phyloP scores from a whole-genome alignment of 495 filamentous ascomycete species.

The Evernia prunastri region DNA sequence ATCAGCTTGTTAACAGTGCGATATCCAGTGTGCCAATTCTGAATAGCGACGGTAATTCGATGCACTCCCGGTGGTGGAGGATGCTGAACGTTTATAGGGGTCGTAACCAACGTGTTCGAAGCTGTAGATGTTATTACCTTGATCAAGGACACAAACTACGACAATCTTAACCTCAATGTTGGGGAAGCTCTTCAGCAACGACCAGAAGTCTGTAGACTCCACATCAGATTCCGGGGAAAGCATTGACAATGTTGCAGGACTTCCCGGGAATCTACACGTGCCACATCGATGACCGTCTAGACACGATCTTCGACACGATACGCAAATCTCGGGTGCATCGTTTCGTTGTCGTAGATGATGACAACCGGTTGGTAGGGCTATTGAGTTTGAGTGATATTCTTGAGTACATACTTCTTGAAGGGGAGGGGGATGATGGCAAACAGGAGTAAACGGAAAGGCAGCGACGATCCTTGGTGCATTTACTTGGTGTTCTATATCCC shows the following conservation, averaged over 20 bases:
- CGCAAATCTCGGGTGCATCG: slow-evolving; percentile 90
- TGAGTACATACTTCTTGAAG: slow-evolving; percentile 85
- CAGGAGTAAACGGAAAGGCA: slow-evolving; percentile 16
- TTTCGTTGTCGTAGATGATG: slow-evolving; percentile 85
- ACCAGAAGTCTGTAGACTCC: slow-evolving; percentile 52
- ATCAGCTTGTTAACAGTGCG: slow-evolving; percentile 82
- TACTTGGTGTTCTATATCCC: slow-evolving; percentile 29
- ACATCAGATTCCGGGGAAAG: not conserved
- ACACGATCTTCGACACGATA: slow-evolving; percentile 95
- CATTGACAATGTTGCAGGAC: slow-evolving; percentile 48
- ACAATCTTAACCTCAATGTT: slow-evolving; percentile 79
- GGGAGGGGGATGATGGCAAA: slow-evolving; percentile 55
- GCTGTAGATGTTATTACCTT: slow-evolving; percentile 94
- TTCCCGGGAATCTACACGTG: slow-evolving; percentile 97
- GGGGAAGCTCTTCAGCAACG: slow-evolving; percentile 87
- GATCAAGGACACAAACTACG: slow-evolving; percentile 89
- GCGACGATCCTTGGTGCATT: slow-evolving; percentile 17
- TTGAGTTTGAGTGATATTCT: slow-evolving; percentile 95
- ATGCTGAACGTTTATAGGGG: slow-evolving; percentile 37
- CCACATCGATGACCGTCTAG: slow-evolving; percentile 80
- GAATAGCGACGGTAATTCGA: slow-evolving; percentile 59
- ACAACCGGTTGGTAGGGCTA: slow-evolving; percentile 76
- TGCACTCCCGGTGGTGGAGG: not conserved
- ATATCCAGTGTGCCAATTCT: slow-evolving; percentile 94
- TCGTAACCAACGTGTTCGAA: slow-evolving; percentile 93